phyloP scores from a whole-genome alignment of 352 stramenopile species.

The Peronosclerospora sorghi region DNA sequence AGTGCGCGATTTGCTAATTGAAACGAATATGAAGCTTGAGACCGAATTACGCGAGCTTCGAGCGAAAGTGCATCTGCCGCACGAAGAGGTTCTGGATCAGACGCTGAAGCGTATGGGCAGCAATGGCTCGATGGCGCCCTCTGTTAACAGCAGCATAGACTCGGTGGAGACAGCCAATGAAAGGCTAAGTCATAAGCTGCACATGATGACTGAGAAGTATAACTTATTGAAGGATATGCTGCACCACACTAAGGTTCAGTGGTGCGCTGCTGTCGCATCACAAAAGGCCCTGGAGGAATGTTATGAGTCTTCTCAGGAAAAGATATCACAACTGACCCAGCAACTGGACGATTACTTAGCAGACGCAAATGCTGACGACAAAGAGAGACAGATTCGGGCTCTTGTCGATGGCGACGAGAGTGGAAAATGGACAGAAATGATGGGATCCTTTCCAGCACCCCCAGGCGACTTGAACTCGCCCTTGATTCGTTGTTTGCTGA shows the following conservation, averaged over 20 bases:
- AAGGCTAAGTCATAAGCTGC: conserved; percentile 25
- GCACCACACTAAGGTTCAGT: conserved; percentile 52
- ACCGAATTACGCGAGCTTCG: conserved; percentile 29
- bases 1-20: conserved; percentile 39
- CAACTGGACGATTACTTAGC: conserved; percentile 36
- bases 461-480: conserved; percentile 57
- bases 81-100: conserved; percentile 16
- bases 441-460: conserved; percentile 37
- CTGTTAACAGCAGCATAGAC: conserved; percentile 11
- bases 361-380: conserved; percentile 8
- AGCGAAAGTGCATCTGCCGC: conserved; percentile 17
- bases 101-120: conserved; percentile 27
- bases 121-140: conserved; percentile 19
- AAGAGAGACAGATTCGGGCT: conserved; percentile 12
- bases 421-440: conserved; percentile 42
- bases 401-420: conserved; percentile 17
- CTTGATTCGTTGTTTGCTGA: conserved; percentile 46
- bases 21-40: conserved; percentile 45
- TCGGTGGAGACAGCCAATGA: conserved; percentile 19
- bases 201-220: conserved; percentile 35
- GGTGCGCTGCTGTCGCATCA: conserved; percentile 43
- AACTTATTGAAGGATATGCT: conserved; percentile 42
- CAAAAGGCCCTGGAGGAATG: conserved; percentile 56
- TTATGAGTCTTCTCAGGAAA: conserved; percentile 32
- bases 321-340: conserved; percentile 37